These are phyloP conservation scores for Paramecium caudatum DNA, from an alignment of 73 alveolate species.

Conservation along the genomic window DNA sequence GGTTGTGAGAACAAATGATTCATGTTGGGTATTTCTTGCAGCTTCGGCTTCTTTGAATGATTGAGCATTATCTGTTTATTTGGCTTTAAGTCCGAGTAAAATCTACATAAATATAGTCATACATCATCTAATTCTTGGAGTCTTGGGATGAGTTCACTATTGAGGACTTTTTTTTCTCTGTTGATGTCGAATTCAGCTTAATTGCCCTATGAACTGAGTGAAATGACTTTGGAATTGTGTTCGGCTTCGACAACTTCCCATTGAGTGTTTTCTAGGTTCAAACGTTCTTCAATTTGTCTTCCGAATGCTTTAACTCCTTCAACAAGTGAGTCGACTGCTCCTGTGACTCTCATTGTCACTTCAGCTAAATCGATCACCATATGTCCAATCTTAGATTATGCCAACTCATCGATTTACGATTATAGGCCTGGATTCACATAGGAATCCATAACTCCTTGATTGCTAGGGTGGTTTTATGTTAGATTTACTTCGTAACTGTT, in stretches of 20 bases:
- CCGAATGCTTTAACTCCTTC: slow-evolving; percentile 62
- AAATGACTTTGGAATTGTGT: slow-evolving; percentile 51
- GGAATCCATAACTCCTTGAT: slow-evolving; percentile 42
- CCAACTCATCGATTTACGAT: slow-evolving; percentile 39
- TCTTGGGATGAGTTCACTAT: slow-evolving; percentile 31
- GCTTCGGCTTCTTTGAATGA: slow-evolving; percentile 51
- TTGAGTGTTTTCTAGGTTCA: slow-evolving; percentile 12
- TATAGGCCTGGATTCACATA: slow-evolving; percentile 39
- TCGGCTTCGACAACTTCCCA: slow-evolving; percentile 59
- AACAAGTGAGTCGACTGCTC: slow-evolving; percentile 43
- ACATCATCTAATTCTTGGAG: slow-evolving; percentile 48
- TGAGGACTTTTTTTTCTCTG: slow-evolving; percentile 62
- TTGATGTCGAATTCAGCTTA: slow-evolving; percentile 71
- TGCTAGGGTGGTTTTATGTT: neutral
- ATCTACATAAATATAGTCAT: neutral
- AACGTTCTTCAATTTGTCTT: slow-evolving; percentile 53
- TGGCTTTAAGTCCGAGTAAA: slow-evolving; percentile 50
- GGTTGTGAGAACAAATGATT: slow-evolving; percentile 10
- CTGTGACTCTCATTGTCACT: slow-evolving; percentile 56
- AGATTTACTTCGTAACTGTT: neutral
- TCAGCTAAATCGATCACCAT: slow-evolving; percentile 57
- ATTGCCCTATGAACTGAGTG: slow-evolving; percentile 1
- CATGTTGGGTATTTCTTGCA: slow-evolving; percentile 45
- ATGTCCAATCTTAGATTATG: slow-evolving; percentile 62
- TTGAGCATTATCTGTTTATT: slow-evolving; percentile 17